Base-by-base conservation (phyloP, 805 yeast species). In the Starmerella khaoyaiensis region DNA sequence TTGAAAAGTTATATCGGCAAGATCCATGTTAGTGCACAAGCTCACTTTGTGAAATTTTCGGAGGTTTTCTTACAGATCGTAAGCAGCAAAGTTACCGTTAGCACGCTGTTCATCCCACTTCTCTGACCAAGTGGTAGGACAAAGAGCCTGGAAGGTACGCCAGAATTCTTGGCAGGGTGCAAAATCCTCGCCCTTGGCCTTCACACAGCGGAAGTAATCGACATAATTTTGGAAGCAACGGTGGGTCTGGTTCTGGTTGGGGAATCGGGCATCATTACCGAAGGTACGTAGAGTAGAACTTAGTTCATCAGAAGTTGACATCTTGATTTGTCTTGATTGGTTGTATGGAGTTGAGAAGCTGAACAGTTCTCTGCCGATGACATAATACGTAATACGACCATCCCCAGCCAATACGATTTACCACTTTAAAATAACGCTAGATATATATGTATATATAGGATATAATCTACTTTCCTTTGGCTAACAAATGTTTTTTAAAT, bases 141-240 rank as follows among this genome's bases (percentile, higher is more conserved):
- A 62, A 43, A 63, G 68, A 18, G 95, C 73, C 53, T 79, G 73
- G 72, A 72, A 90, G 40, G 96, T 82, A 64, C 74, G 79, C 76
- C 74, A 81, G 70, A 90, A 90, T 54, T 81, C 86, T 66, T 84
- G 72, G 67, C 98, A 90, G 58, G 97, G 97, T 55, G 86, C 94
- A 59, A 90, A 90, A 46, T 86, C 97, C 67, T 87, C 96, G 59
- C 98, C 98, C 69, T 87, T 87, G 51, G 86, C 83, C 57, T 76
- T 79, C 60, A 90, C 74, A 71, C 98, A 90, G 65, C 84, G 86
- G 78, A 80, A 90, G 76, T 87, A 90, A 66, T 90, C 98, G 57
- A 90, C 83, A 69, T 87, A 90, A 53, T 87, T 72, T 69, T 87
- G 96, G 76, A 87, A 93, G 72, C 97, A 90, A 72, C 87, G 95